Base-by-base conservation (phyloP, 2,329 filamentous ascomycete genomes). In the Colletotrichum spinosum region DNA sequence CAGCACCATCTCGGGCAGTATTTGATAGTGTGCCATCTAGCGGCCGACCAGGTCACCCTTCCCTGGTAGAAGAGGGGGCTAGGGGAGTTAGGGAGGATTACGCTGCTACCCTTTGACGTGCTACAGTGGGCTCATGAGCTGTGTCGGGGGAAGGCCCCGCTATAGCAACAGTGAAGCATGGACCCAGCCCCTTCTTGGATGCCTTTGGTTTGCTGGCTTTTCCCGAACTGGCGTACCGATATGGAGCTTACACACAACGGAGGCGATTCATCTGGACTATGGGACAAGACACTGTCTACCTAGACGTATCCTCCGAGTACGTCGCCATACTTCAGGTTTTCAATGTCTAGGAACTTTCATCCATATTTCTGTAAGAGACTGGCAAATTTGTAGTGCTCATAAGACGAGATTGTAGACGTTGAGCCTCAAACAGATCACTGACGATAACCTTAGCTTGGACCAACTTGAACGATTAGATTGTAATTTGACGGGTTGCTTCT, bases 41-140 rank as follows among this genome's bases (percentile, higher is more conserved):
- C 25, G 25, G 25, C 1, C 25, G 25, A 25, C 25, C 4, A 25
- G 25, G 25, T 45, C 17, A 37, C 54, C 12, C 54, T 56, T 37
- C 33, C n/a, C 42, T 38, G 2, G 6, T 48, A 33, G 42, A 15
- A 34, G 41, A 34, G n/a, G 15, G 15, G 33, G 33, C 33, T 46
- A 45, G 41, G 53, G 53, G 53, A 48, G 54, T 55, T 46, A 17
- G 25, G 39, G 33, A 41, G 37, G 52, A 25, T 55, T 46, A 55
- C 52, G 52, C 25, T 37, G 52, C 54, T 39, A 44, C 48, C 42
- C 42, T 41, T 46, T 25, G n/a, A 56, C 25, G 39, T 37, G 34
- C 42, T 39, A 56, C 41, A 56, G 54, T 39, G 54, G 42, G 42
- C n/a, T 48, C 41, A 56, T 56, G 54, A 42, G 54, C 54, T 46